Evolutionary conservation across 192 early-diverging fungal genomes (phyloP), one percentile per base, ranked within the genome.

Genomic region (Neocallimastix lanati): DNA sequence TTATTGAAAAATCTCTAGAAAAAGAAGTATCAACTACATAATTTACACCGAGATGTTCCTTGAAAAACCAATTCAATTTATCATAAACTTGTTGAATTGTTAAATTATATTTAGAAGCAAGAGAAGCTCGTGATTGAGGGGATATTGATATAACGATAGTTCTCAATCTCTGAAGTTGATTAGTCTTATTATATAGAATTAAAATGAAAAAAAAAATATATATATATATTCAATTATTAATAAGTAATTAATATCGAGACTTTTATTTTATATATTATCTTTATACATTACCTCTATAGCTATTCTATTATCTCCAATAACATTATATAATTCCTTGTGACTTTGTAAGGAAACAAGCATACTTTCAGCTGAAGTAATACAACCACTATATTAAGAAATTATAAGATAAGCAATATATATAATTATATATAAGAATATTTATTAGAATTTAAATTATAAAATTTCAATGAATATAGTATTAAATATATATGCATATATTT

Each of bases 341-440:
- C 92, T 94, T 84, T 99, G 98, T 89, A 94, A 89, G 3, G 93
- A 90, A 79, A 99, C 91, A 28, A 99, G 85, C 12, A 99, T 92
- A 77, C 93, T 95, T 83, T 99, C 98, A 7, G 97, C 97, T 12
- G 96, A 97, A 12, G 97, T 99, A 82, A 99, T 93, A 82, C 97
- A 99, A 12, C 97, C 97, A 87, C 95, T 93, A 33, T 27, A 28
- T 77, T 78, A 77, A 38, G 28, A 29, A 21, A n/a, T n/a, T n/a
- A n/a, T n/a, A n/a, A n/a, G n/a, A n/a, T n/a, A n/a, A n/a, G n/a
- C n/a, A n/a, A n/a, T n/a, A n/a, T n/a, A n/a, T n/a, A n/a, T n/a
- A n/a, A n/a, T n/a, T n/a, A n/a, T n/a, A n/a, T n/a, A n/a, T n/a
- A n/a, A n/a, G n/a, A n/a, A n/a, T n/a, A n/a, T n/a, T n/a, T n/a